Evolutionary conservation across 1,139 yeast species (phyloP).

Genomic region (Blastobotrys aristatus): DNA sequence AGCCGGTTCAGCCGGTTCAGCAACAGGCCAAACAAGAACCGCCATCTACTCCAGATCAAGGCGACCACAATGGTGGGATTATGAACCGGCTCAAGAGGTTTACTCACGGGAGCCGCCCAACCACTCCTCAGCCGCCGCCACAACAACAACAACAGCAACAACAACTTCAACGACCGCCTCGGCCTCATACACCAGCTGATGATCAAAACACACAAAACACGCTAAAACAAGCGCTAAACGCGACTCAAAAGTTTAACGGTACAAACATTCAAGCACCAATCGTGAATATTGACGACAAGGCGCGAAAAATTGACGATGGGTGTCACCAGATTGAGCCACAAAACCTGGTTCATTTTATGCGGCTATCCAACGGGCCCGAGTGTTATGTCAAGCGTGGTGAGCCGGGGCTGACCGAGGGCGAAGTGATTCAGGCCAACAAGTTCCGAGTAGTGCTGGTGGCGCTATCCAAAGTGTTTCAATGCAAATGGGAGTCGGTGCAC

Average conservation of each 20-base stretch:
- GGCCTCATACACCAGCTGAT: neutral
- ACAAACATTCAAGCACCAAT: slow-evolving; percentile 5
- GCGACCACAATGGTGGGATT: neutral
- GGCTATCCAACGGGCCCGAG: slow-evolving; percentile 13
- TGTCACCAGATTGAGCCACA: slow-evolving; percentile 12
- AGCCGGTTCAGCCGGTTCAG: neutral
- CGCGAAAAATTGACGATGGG: slow-evolving; percentile 5
- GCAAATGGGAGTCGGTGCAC: slow-evolving; percentile 26
- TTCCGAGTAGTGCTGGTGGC: slow-evolving; percentile 16
- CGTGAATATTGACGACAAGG: slow-evolving; percentile 9
- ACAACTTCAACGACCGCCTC: neutral
- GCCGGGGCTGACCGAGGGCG: neutral
- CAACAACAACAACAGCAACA: neutral
- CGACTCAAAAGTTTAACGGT: slow-evolving; percentile 1
- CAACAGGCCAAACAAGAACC: neutral
- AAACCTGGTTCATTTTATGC: slow-evolving; percentile 9
- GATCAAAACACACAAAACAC: neutral
- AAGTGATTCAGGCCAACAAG: slow-evolving; percentile 12
- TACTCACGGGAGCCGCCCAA: neutral
- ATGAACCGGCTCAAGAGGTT: slow-evolving; percentile 1
- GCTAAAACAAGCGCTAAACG: slow-evolving; percentile 6
- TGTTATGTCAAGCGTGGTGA: slow-evolving; percentile 7
- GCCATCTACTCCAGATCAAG: neutral
- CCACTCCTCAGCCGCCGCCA: neutral
- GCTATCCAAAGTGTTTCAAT: slow-evolving; percentile 12